Percentiles rank a stretch among this genome's conserved stretches.
Evolutionary conservation across 2,329 filamentous ascomycete genomes (phyloP).

Genomic region (Paraphaeosphaeria minitans): DNA sequence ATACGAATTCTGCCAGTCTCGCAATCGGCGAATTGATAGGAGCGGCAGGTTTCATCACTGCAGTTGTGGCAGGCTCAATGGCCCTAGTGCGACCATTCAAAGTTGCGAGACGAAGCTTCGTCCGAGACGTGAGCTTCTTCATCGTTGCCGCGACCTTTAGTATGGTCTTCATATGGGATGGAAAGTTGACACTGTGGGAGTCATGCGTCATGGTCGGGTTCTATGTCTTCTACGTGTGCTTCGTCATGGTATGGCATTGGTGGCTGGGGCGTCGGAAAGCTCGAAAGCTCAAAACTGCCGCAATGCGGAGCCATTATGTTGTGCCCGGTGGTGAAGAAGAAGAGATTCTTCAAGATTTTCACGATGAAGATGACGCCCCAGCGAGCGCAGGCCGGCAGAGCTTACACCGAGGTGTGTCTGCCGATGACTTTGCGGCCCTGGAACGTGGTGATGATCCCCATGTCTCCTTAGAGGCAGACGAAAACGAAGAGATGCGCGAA

Average conservation of each 20-base stretch:
- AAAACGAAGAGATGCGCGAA: conserved; percentile 67
- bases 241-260: conserved; percentile 94
- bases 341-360: conserved; percentile 59
- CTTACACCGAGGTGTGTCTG: conserved; percentile 56
- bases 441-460: conserved; percentile 65
- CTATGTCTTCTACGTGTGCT: conserved; percentile 85
- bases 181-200: conserved; percentile 84
- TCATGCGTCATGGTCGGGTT: conserved; percentile 88
- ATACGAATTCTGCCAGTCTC: conserved; percentile 94
- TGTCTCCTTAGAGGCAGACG: conserved; percentile 60
- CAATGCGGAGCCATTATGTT: conserved; percentile 76
- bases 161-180: conserved; percentile 85
- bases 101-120: conserved; percentile 86
- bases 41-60: conserved; percentile 93
- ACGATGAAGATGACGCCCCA: conserved; percentile 61
- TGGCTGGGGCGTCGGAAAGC: conserved; percentile 69
- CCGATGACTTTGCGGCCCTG: conserved; percentile 67
- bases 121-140: conserved; percentile 92
- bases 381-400: conserved; percentile 39
- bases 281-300: conserved; percentile 68
- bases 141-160: conserved; percentile 84
- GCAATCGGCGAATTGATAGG: conserved; percentile 94
- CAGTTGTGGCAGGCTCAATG: conserved; percentile 96
- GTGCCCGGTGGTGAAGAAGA: conserved; percentile 64
- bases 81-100: conserved; percentile 93